Conservation (phyloP, 768 basidiomycete genomes). For the Tylopilus sp. region DNA sequence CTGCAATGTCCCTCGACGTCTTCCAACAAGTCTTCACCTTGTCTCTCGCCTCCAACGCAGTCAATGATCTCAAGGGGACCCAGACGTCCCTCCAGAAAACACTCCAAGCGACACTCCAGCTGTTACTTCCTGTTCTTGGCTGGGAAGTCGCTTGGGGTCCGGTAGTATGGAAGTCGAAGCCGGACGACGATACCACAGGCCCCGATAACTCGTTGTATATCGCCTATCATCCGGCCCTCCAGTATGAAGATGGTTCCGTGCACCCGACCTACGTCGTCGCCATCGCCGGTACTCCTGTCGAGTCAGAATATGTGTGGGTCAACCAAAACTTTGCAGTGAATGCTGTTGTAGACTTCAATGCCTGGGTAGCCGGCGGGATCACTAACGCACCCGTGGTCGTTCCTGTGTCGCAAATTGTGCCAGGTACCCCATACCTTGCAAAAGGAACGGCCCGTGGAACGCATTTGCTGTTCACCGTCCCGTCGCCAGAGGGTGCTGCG, state of each 20-base stretch:
- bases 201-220: constrained; percentile 19
- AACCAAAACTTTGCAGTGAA: constrained; percentile 5
- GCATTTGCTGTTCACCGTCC: constrained; percentile 1
- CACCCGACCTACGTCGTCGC: constrained; percentile 9
- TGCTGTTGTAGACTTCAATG: constrained; percentile 6
- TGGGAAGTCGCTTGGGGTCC: constrained; percentile 16
- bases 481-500: not conserved
- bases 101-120: not conserved
- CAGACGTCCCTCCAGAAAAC: not conserved
- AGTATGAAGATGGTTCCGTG: constrained; percentile 11
- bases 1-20: constrained; percentile 11
- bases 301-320: not conserved
- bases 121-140: not conserved
- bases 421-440: not conserved
- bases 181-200: not conserved
- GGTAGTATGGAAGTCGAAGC: constrained; percentile 10
- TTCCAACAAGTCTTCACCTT: constrained; percentile 16
- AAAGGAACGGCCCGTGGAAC: not conserved
- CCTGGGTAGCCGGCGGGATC: constrained; percentile 9
- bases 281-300: constrained; percentile 8
- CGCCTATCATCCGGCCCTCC: constrained; percentile 2
- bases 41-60: constrained; percentile 3
- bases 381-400: not conserved
- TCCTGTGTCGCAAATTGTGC: not conserved
- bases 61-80: not conserved